A percentile compares a stretch with the other conserved stretches of the same genome.
Conservation (phyloP, 192 early-diverging fungal genomes). For the Dimargaris cristalligena region DNA sequence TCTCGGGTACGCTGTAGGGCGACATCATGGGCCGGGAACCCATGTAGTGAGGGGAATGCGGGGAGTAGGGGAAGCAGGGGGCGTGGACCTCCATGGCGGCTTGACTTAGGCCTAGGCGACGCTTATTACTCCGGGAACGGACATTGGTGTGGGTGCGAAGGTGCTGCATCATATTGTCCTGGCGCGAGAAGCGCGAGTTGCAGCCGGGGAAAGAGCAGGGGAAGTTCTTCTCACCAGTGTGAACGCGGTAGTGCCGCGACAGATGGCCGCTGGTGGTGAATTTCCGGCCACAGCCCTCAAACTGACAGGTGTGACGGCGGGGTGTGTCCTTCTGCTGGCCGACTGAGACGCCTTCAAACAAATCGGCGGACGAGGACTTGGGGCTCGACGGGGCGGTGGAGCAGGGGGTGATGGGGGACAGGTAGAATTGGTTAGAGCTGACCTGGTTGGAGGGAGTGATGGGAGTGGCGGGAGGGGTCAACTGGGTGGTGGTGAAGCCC, state of each 20-base stretch:
- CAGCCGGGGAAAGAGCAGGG: constrained; percentile 49
- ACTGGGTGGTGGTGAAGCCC: constrained; percentile 13
- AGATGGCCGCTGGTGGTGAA: constrained; percentile 79
- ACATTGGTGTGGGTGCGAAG: constrained; percentile 62
- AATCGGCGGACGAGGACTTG: constrained; percentile 12
- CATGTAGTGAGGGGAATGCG: too few species aligned
- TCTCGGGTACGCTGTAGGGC: too few species aligned
- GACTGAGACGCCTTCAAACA: constrained; percentile 1
- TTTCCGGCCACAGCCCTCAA: constrained; percentile 46
- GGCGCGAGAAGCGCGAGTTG: constrained; percentile 54
- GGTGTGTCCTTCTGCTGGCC: constrained; percentile 8
- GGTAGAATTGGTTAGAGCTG: constrained; percentile 12
- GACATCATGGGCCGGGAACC: too few species aligned
- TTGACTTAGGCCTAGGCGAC: too few species aligned
- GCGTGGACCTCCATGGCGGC: too few species aligned
- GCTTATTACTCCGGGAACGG: too few species aligned
- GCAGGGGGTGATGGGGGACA: constrained; percentile 4
- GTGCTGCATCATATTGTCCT: constrained; percentile 82
- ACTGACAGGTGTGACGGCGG: constrained; percentile 53
- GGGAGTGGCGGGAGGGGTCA: constrained; percentile 13
- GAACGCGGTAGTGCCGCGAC: constrained; percentile 63
- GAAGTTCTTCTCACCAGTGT: constrained; percentile 72
- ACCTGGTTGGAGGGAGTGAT: constrained; percentile 4
- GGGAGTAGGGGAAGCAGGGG: too few species aligned
- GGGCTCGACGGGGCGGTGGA: constrained; percentile 11